Conservation (phyloP, 495 filamentous ascomycete species). For the Penicillium diatomitis region DNA sequence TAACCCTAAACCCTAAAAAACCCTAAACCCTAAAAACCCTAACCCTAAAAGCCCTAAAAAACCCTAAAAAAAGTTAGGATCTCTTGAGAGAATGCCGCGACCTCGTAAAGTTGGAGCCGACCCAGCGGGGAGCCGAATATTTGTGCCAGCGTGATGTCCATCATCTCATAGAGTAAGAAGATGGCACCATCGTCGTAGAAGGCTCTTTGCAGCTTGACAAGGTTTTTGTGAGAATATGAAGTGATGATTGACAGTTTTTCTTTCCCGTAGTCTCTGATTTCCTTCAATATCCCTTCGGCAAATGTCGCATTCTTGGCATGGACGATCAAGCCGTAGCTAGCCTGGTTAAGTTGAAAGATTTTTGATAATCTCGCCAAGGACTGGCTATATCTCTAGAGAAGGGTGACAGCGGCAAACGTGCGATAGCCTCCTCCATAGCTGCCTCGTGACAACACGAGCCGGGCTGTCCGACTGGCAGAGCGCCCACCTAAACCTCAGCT, state of each 20-base stretch:
- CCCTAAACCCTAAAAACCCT: too few relatives aligned
- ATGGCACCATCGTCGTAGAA: slow-evolving; percentile 2
- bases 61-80: too few relatives aligned
- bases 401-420: slow-evolving; percentile 23
- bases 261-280: too few relatives aligned
- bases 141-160: slow-evolving; percentile 5
- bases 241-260: background rate
- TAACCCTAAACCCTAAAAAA: too few relatives aligned
- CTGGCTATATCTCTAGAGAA: slow-evolving; percentile 18
- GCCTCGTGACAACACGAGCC: slow-evolving; percentile 14
- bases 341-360: too few relatives aligned
- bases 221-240: background rate
- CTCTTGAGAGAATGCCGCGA: slow-evolving; percentile 6
- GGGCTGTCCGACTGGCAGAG: slow-evolving; percentile 32
- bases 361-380: background rate
- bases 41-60: too few relatives aligned
- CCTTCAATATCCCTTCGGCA: too few relatives aligned
- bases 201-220: slow-evolving; percentile 3
- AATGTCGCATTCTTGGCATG: too few relatives aligned
- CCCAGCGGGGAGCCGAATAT: slow-evolving; percentile 9
- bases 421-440: slow-evolving; percentile 17
- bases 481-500: slow-evolving; percentile 34
- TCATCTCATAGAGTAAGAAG: slow-evolving; percentile 9
- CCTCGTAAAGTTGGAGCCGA: slow-evolving; percentile 6
- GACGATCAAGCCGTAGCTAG: too few relatives aligned